phyloP scores from a whole-genome alignment of 257 asterid genomes.

The Ehretia macrophylla region DNA sequence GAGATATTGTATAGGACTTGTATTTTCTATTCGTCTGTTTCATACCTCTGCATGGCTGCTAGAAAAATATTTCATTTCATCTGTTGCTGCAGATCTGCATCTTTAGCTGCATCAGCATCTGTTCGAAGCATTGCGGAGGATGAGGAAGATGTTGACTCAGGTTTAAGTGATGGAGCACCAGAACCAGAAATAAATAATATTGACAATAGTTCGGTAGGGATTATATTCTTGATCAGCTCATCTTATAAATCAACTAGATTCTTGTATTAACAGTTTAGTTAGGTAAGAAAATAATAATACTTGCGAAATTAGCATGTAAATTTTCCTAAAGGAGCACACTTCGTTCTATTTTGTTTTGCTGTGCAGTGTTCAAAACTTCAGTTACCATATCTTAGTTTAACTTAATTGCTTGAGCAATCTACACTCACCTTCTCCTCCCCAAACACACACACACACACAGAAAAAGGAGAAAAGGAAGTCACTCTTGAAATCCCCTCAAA shows the following conservation, averaged over 20 bases:
- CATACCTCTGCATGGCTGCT: background rate
- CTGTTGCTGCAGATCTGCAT: slow-evolving; percentile 60
- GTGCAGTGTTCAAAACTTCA: background rate
- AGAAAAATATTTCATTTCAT: slow-evolving; percentile 8
- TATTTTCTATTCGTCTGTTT: too few species aligned
- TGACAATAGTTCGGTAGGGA: slow-evolving; percentile 67
- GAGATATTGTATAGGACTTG: too few species aligned
- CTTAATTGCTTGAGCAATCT: too few species aligned
- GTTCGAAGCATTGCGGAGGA: slow-evolving; percentile 64
- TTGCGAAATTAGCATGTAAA: background rate
- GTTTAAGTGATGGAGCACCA: slow-evolving; percentile 72
- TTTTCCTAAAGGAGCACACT: background rate
- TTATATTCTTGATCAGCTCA: slow-evolving; percentile 13
- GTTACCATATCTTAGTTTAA: too few species aligned
- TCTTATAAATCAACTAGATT: background rate
- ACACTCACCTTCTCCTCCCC: too few species aligned
- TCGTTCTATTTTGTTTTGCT: background rate
- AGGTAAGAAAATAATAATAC: background rate
- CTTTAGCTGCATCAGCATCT: slow-evolving; percentile 73
- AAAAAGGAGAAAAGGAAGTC: too few species aligned
- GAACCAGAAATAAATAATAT: slow-evolving; percentile 43
- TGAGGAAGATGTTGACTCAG: slow-evolving; percentile 66
- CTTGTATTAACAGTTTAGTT: background rate
- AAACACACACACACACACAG: too few species aligned
- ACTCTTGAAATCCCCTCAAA: too few species aligned